Conservation (phyloP, 2,329 filamentous ascomycete species). For the Exophiala oligosperma region DNA sequence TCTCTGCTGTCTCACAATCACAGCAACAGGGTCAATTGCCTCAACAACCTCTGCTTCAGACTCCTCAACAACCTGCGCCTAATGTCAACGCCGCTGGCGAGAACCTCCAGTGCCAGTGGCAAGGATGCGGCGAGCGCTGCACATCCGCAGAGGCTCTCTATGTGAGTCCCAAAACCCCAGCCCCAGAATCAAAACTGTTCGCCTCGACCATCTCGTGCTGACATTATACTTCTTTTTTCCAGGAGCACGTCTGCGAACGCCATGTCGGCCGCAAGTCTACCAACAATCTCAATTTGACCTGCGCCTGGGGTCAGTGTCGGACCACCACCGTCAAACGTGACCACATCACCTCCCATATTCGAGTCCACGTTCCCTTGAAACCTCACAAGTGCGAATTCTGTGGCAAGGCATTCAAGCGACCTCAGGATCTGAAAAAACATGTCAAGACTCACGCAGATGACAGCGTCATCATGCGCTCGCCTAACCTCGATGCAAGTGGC, state of each 20-base stretch:
- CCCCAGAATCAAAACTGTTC: background rate
- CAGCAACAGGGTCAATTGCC: conserved; percentile 21
- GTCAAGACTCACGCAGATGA: conserved; percentile 99
- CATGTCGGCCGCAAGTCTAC: conserved; percentile 99
- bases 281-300: conserved; percentile 96
- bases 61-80: conserved; percentile 20
- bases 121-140: conserved; percentile 61
- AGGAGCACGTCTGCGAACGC: conserved; percentile 98
- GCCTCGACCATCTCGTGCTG: conserved; percentile 11
- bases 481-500: conserved; percentile 53
- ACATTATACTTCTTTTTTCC: conserved; percentile 19
- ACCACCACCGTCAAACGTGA: conserved; percentile 98
- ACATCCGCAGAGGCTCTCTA: conserved; percentile 62
- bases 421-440: conserved; percentile 98
- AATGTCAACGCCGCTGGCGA: conserved; percentile 33
- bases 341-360: conserved; percentile 98
- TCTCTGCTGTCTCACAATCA: background rate
- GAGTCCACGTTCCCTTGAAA: conserved; percentile 97
- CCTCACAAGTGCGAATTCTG: conserved; percentile 99
- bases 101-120: conserved; percentile 59
- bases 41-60: conserved; percentile 12
- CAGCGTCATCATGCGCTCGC: conserved; percentile 70
- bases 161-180: conserved; percentile 43
- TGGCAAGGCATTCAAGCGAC: conserved; percentile 97
- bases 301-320: conserved; percentile 93